Evolutionary conservation across 192 early-diverging fungal species (phyloP), one percentile per base, ranked within the genome.

Genomic region (Funneliformis mosseae): DNA sequence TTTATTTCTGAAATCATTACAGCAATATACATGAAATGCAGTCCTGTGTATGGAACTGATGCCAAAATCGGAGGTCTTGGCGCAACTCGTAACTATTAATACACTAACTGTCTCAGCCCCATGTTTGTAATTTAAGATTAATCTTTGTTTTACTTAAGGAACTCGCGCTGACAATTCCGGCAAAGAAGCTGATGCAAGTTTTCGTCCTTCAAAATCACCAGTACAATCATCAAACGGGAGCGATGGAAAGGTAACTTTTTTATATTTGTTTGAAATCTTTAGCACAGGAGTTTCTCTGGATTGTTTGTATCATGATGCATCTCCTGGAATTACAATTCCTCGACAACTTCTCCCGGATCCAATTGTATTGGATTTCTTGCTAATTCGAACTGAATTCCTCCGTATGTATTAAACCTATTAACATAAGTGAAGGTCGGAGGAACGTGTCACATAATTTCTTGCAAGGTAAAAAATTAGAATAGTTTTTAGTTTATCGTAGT

Each of bases 101-200:
- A 42, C 42, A 76, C n/a, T 76, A 63, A 76, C 41, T 63, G 42
- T 33, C 27, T 76, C 75, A 76, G 75, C 62, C 59, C 59, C 63
- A 76, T 71, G 33, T 69, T 62, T 48, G 39, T 41, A 28, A 33
- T 14, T 63, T 60, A 18, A 76, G 42, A 38, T 25, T 76, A 62
- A 76, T 62, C 28, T 76, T 71, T 14, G n/a, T 43, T 28, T 38
- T 76, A 63, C 60, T 76, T 39, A 62, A 76, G 39, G 61, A 76
- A 74, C 71, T 74, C 71, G 62, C 5, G 23, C 62, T 63, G 28
- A 42, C 21, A 10, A 55, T 59, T 59, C 28, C 25, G 43, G 8
- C 55, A 74, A 48, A 48, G 45, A 74, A 48, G 46, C 73, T 27
- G 73, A 75, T 21, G 23, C 41, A 59, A 60, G 48, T 9, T 75